A percentile compares a stretch with the other conserved stretches of the same genome.
phyloP scores from a whole-genome alignment of 805 yeast genomes.

The Yarrowia osloensis region DNA sequence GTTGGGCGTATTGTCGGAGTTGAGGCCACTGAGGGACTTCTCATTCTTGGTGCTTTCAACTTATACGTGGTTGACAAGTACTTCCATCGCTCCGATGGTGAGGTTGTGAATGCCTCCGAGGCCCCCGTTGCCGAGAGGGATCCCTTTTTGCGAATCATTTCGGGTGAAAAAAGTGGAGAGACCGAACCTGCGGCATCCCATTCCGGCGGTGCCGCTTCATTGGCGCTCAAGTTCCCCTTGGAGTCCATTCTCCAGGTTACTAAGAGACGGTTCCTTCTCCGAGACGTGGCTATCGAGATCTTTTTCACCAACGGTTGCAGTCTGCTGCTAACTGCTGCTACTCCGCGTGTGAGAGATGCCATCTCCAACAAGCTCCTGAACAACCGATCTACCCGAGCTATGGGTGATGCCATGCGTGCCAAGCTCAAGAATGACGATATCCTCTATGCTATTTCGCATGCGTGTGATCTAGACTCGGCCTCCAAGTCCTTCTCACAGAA shows the following conservation, averaged over 20 bases:
- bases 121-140: slow-evolving; percentile 66
- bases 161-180: slow-evolving; percentile 47
- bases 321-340: slow-evolving; percentile 64
- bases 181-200: neutral
- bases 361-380: slow-evolving; percentile 13
- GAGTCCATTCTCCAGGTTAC: slow-evolving; percentile 62
- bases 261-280: slow-evolving; percentile 69
- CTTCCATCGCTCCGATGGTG: slow-evolving; percentile 54
- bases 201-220: neutral
- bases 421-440: slow-evolving; percentile 21
- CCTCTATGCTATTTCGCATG: slow-evolving; percentile 25
- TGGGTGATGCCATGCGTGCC: slow-evolving; percentile 19
- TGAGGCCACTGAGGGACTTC: slow-evolving; percentile 72
- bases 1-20: slow-evolving; percentile 74
- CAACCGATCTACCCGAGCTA: slow-evolving; percentile 3
- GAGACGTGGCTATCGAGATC: slow-evolving; percentile 81
- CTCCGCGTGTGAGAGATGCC: slow-evolving; percentile 37
- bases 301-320: slow-evolving; percentile 75
- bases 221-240: slow-evolving; percentile 38
- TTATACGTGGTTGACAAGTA: slow-evolving; percentile 71
- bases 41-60: slow-evolving; percentile 66
- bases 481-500: slow-evolving; percentile 20
- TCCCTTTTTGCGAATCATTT: slow-evolving; percentile 64
- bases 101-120: slow-evolving; percentile 65
- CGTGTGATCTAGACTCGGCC: slow-evolving; percentile 16